Evolutionary conservation across 106 monocot species (phyloP).

Genomic region (Dioscorea zingiberensis): DNA sequence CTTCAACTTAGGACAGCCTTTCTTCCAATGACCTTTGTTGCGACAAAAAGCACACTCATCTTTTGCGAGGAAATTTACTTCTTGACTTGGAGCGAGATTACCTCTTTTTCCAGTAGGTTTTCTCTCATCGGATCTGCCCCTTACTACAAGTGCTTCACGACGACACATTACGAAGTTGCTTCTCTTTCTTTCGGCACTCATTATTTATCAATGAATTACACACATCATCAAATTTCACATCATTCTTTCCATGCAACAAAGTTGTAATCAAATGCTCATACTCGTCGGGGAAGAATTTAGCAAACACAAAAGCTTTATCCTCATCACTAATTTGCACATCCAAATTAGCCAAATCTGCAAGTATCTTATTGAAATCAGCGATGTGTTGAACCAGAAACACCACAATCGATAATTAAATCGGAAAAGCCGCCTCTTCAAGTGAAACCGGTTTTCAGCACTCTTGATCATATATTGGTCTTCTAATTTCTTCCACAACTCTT

Average conservation of each 20-base stretch:
- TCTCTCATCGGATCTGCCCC: neutral
- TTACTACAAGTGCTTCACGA: neutral
- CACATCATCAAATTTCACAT: constrained; percentile 2
- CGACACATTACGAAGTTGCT: neutral
- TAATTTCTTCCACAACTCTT: neutral
- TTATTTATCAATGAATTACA: neutral
- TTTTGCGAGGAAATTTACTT: neutral
- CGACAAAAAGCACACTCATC: neutral
- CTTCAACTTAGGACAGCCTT: neutral
- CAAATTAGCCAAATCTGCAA: neutral
- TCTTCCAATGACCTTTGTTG: neutral
- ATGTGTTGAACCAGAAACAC: neutral
- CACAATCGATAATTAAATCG: neutral
- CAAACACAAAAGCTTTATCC: neutral
- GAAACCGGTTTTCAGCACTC: neutral
- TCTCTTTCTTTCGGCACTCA: neutral
- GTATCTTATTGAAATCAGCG: neutral
- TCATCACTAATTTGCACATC: neutral
- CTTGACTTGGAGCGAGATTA: neutral
- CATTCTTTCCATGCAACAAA: neutral
- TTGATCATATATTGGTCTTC: neutral
- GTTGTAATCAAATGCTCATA: neutral
- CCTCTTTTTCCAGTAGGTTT: neutral
- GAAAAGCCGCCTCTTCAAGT: neutral
- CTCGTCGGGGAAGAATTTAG: neutral